Base-by-base conservation (phyloP, 495 filamentous ascomycete species). In the Talaromyces nanjingensis region DNA sequence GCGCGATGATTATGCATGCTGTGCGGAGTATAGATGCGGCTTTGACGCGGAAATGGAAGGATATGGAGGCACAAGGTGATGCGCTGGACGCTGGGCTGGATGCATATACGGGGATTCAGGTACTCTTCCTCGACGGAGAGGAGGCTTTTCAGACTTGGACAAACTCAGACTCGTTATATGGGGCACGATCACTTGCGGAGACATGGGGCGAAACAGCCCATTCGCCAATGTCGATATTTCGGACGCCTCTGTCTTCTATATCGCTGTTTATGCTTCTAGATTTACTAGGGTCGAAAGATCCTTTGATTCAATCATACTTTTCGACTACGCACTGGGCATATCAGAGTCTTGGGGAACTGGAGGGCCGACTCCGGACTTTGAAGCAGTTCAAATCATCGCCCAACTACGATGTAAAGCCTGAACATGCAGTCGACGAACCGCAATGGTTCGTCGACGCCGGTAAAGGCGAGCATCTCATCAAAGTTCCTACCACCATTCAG, bases 271-370 rank as follows among this genome's bases (percentile, higher is more conserved):
- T 98, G 25, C 86, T 98, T n/a, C 80, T 98, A 57, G 94, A 98
- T 73, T 81, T 98, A 14, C 83, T 98, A 4, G 94, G 94, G 1
- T 74, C 89, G 0, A 70, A 82, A 11, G 74, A 83, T 16, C 94
- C 94, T 2, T 78, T 67, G 1, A 81, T 98, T 9, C 87, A 88
- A 5, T 92, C 89, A 0, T 94, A 90, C 70, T 98, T 93, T 74
- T 80, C 81, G 55, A 89, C 88, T 5, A 97, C 94, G 1, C 94
- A 98, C 67, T 97, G 93, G 93, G 92, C 93, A 8, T 98, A 98
- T 70, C 78, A 83, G 64, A 79, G 79, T 20, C 76, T 98, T 68
- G 87, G 88, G 0, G 66, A 64, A 0, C 71, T 92, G 29, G 94
- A 97, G 75, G 67, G 75, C 9, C 87, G 91, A 7, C 75, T 98